These are phyloP conservation scores for Aspergillus nidulans DNA, from an alignment of 495 filamentous ascomycete species.

Conservation along the genomic window DNA sequence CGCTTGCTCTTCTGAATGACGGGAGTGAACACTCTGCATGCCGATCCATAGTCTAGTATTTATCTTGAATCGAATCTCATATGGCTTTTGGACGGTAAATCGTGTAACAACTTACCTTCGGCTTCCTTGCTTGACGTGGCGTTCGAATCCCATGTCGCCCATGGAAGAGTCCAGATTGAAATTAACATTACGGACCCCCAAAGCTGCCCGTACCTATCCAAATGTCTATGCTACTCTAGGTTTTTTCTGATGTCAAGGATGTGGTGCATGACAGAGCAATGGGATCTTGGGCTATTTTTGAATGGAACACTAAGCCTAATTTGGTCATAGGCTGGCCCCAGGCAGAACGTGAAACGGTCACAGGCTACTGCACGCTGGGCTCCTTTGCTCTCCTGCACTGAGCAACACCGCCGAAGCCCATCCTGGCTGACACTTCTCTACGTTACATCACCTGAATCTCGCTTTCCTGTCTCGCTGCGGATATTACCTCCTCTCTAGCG, in stretches of 20 bases:
- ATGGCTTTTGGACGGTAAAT: too few species aligned
- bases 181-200: not conserved
- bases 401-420: conserved; percentile 24
- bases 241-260: not conserved
- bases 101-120: not conserved
- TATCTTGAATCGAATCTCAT: too few species aligned
- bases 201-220: not conserved
- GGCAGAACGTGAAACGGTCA: conserved; percentile 25
- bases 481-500: not conserved
- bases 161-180: too few species aligned
- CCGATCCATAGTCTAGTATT: too few species aligned
- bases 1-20: not conserved
- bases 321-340: conserved; percentile 6
- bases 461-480: not conserved
- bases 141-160: not conserved
- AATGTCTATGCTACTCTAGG: not conserved
- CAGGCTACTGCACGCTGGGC: conserved; percentile 26
- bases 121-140: not conserved
- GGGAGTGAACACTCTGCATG: too few species aligned
- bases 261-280: not conserved
- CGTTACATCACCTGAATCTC: conserved; percentile 12
- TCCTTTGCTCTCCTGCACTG: conserved; percentile 32
- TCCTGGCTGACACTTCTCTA: conserved; percentile 15
- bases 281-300: conserved; percentile 20
- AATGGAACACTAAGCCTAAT: conserved; percentile 16